Evolutionary conservation across 78 protist genomes (phyloP).

Genomic region (Ministeria vibrans): DNA sequence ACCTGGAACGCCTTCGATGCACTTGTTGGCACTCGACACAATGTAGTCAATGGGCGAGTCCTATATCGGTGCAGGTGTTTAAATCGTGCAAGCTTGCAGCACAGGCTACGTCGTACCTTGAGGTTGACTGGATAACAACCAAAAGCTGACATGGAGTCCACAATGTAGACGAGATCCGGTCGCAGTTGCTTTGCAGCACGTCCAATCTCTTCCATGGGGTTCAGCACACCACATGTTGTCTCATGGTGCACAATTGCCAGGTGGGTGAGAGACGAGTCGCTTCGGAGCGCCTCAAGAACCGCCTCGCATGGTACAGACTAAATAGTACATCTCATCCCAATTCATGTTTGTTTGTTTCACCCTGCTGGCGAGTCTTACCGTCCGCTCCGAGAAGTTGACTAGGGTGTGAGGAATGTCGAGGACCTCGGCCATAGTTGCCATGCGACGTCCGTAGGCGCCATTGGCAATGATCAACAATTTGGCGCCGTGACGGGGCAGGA

Average conservation of each 20-base stretch:
- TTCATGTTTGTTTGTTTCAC: not conserved
- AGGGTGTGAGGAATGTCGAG: not conserved
- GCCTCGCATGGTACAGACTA: too few relatives aligned
- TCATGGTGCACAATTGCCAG: constrained; percentile 48
- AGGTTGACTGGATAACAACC: constrained; percentile 19
- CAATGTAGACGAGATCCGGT: constrained; percentile 21
- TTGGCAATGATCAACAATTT: constrained; percentile 24
- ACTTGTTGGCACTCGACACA: constrained; percentile 42
- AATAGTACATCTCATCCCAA: not conserved
- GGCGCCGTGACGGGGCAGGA: constrained; percentile 8
- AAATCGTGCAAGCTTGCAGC: too few relatives aligned
- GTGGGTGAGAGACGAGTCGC: not conserved
- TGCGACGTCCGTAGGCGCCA: constrained; percentile 39
- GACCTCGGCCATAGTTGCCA: not conserved
- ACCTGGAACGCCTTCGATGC: constrained; percentile 56
- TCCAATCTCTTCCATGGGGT: constrained; percentile 34
- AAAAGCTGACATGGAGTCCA: constrained; percentile 45
- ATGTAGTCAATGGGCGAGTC: constrained; percentile 25
- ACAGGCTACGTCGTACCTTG: too few relatives aligned
- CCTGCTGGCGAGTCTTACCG: not conserved
- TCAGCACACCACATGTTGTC: constrained; percentile 46
- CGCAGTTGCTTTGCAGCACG: not conserved
- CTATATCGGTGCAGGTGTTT: too few relatives aligned
- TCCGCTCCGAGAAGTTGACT: constrained; percentile 11
- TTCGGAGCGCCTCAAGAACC: not conserved